Conservation (phyloP, 2,329 filamentous ascomycete genomes). For the Aspergillus sp. region DNA sequence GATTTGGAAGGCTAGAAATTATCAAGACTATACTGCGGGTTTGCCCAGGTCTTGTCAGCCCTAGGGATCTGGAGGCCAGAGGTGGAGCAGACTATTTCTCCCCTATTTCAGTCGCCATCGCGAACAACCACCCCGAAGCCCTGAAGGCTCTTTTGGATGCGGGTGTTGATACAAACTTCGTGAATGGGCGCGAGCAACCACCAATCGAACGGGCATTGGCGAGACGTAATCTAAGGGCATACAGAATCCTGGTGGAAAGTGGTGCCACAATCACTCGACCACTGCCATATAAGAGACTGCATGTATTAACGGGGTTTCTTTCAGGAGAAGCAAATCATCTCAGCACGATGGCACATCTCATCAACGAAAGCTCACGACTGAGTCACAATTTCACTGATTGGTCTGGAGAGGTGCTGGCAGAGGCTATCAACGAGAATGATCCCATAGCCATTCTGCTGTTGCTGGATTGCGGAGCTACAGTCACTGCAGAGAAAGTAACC, state of each 20-base stretch:
- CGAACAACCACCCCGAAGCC: too few relatives aligned
- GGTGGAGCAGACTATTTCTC: background rate
- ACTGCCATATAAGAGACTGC: background rate
- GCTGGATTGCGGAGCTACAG: background rate
- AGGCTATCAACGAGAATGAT: background rate
- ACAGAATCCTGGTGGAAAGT: too few relatives aligned
- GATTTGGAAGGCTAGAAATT: background rate
- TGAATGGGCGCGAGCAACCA: too few relatives aligned
- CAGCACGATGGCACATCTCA: background rate
- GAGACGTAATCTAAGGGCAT: too few relatives aligned
- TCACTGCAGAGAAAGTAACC: background rate
- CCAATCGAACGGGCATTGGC: too few relatives aligned
- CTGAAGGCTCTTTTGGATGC: too few relatives aligned
- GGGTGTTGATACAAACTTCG: too few relatives aligned
- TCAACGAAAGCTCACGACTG: background rate
- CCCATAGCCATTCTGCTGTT: background rate
- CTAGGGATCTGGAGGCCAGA: background rate
- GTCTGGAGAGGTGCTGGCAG: background rate
- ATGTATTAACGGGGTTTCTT: background rate
- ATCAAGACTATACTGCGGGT: background rate
- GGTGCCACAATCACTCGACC: too few relatives aligned
- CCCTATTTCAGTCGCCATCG: background rate
- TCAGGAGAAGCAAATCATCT: accelerated
- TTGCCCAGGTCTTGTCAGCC: background rate
- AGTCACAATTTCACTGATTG: background rate